Conservation (phyloP, 1,139 yeast species). For the Lodderomyces oxycetoniae region DNA sequence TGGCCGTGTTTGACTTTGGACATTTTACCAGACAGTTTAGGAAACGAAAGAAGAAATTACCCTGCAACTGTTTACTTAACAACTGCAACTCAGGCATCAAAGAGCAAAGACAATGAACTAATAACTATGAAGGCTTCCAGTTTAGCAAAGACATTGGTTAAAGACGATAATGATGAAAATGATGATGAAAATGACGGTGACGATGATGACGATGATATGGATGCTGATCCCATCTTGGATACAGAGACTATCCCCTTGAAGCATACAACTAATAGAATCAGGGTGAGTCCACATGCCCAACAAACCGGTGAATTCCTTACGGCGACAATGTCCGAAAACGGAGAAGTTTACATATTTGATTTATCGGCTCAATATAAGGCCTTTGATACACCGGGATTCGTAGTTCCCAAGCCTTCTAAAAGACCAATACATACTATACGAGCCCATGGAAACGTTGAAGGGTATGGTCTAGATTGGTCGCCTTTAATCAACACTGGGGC, state of each 20-base stretch:
- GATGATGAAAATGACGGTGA: conserved; percentile 59
- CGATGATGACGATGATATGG: conserved; percentile 63
- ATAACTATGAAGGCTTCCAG: conserved; percentile 79
- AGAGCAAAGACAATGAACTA: conserved; percentile 81
- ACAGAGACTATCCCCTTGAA: conserved; percentile 72
- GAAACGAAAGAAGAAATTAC: conserved; percentile 80
- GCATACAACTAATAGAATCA: conserved; percentile 82
- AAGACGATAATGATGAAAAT: conserved; percentile 69
- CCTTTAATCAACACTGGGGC: conserved; percentile 79
- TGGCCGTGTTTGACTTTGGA: conserved; percentile 98
- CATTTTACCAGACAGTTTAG: conserved; percentile 78
- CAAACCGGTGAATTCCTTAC: conserved; percentile 77
- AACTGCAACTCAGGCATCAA: conserved; percentile 92
- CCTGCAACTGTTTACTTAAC: conserved; percentile 86
- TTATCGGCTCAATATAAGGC: conserved; percentile 71
- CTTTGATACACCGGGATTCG: conserved; percentile 81
- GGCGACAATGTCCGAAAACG: conserved; percentile 86
- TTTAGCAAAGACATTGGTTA: conserved; percentile 76
- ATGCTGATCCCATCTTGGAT: conserved; percentile 81
- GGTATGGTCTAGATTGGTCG: conserved; percentile 97
- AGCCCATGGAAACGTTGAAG: conserved; percentile 92
- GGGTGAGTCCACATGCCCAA: conserved; percentile 78
- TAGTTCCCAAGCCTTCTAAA: conserved; percentile 71
- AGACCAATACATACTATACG: conserved; percentile 82
- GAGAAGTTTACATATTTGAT: conserved; percentile 85